Conservation (phyloP, 306 rosid genomes). For the Prunus mume region DNA sequence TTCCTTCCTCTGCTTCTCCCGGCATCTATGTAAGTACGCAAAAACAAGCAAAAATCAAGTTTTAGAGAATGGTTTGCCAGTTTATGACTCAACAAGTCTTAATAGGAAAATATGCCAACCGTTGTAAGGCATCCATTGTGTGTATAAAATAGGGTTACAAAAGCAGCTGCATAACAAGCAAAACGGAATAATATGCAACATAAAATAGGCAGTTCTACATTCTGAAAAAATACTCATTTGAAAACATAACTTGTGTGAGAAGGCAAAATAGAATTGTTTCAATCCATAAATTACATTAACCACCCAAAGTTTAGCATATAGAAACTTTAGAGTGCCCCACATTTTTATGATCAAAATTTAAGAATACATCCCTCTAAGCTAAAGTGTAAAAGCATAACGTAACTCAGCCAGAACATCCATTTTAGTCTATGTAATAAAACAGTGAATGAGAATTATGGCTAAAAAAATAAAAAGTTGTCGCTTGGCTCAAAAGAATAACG, state of each 20-base stretch:
- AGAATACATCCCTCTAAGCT: neutral
- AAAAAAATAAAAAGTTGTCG: neutral
- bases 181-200: neutral
- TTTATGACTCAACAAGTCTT: neutral
- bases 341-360: neutral
- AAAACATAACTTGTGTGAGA: neutral
- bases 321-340: no score
- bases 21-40: constrained; percentile 52
- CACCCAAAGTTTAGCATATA: neutral
- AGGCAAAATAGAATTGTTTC: neutral
- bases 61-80: neutral
- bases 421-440: neutral
- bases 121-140: no score
- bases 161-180: neutral
- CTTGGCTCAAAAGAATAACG: constrained; percentile 3
- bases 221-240: neutral
- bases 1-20: constrained; percentile 97
- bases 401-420: neutral
- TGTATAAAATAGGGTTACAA: no score
- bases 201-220: neutral
- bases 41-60: neutral
- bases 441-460: neutral
- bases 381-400: neutral
- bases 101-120: neutral
- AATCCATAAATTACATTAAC: neutral